Base-by-base conservation (phyloP, 805 yeast genomes). In the Metschnikowia lochheadii region DNA sequence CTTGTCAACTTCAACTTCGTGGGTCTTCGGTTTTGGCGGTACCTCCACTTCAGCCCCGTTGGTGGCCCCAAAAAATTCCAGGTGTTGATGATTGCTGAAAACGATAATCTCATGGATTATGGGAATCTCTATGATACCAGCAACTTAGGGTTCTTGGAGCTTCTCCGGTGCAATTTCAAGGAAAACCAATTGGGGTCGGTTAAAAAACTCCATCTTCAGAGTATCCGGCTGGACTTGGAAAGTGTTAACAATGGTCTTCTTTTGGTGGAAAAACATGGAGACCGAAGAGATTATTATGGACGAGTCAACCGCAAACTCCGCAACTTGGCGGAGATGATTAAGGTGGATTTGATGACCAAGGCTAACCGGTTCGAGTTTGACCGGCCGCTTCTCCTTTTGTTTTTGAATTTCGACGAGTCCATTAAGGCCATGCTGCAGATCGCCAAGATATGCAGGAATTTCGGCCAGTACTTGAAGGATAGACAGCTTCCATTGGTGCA, bases 21-120 rank as follows among this genome's bases (percentile, higher is more conserved):
- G 32, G 81, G 79, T 44, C 63, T 77, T 15, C 64, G 66, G 51
- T 78, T 77, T 58, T 84, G 85, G 90, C 81, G 72, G 57, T 67
- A 75, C 40, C 61, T 87, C 57, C 78, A 80, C 51, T 72, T 86
- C 45, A 75, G 77, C 40, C 88, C 92, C 0, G 57, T 77, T 6
- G 62, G 64, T 21, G 77, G 75, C 1, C 64, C 68, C 1, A 84
- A 85, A 53, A 69, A 78, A 51, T 78, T 84, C 51, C 79, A 78
- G 49, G 64, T 82, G 6, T 54, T 85, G 7, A 58, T 84, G 52
- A 59, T 87, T 1, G 56, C 70, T 2, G 76, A 73, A 53, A 49
- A 52, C 29, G 49, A 39, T 21, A 43, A 36, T 26, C 10, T 36
- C 10, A 47, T 44, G n/a, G 46, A 44, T 14, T 42, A 38, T 34